Evolutionary conservation across 495 filamentous ascomycete genomes (phyloP).

Genomic region (Tuber microsphaerosporum): DNA sequence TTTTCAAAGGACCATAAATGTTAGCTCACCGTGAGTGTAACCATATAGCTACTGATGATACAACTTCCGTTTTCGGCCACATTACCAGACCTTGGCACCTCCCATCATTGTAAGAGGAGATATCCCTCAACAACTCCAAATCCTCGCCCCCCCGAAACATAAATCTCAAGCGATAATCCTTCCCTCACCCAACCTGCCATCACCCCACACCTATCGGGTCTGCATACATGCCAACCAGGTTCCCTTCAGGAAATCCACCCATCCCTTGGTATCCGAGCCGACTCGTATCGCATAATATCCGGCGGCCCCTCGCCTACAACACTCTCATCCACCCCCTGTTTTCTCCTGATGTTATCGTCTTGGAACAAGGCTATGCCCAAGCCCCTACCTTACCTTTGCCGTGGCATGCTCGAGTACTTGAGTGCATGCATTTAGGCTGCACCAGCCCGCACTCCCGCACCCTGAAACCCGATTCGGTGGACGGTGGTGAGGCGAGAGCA

Average conservation of each 20-base stretch:
- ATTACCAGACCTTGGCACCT: neutral
- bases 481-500: neutral
- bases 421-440: neutral
- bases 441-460: neutral
- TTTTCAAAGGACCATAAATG: too few relatives aligned
- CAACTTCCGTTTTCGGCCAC: neutral
- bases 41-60: neutral
- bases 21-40: too few relatives aligned
- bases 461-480: neutral
- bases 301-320: neutral
- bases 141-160: neutral
- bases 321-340: neutral
- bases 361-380: neutral
- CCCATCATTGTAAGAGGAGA: neutral
- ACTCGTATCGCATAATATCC: conserved; percentile 2
- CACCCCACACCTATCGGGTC: neutral
- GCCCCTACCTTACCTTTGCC: neutral
- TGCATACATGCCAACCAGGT: neutral
- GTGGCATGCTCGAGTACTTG: too few relatives aligned
- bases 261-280: neutral
- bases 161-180: neutral
- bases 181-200: neutral
- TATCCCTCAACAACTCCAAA: neutral
- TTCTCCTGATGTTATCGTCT: neutral
- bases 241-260: neutral